Evolutionary conservation across 108 stramenopile genomes (phyloP).

Genomic region (Chaetoceros tenuissimus): DNA sequence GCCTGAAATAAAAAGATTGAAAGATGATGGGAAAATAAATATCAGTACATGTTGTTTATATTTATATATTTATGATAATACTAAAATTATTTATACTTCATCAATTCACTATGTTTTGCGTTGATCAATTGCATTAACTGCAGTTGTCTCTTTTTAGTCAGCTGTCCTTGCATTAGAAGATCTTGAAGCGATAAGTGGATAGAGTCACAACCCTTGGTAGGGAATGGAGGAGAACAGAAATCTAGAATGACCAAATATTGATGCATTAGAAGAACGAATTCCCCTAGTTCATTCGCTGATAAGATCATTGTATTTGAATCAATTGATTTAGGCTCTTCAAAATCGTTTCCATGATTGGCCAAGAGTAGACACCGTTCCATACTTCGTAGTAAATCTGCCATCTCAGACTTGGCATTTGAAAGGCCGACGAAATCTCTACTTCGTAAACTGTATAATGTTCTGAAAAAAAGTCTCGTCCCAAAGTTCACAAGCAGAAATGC

Average conservation of each 20-base stretch:
- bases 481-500: slow-evolving; percentile 48
- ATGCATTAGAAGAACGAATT: slow-evolving; percentile 56
- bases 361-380: slow-evolving; percentile 52
- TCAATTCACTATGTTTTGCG: background rate
- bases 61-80: too few relatives aligned
- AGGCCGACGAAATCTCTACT: slow-evolving; percentile 60
- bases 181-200: slow-evolving; percentile 56
- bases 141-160: slow-evolving; percentile 32
- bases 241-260: slow-evolving; percentile 62
- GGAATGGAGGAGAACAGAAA: slow-evolving; percentile 65
- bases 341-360: slow-evolving; percentile 23
- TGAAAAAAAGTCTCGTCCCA: slow-evolving; percentile 46
- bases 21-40: too few relatives aligned
- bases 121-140: slow-evolving; percentile 20
- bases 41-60: too few relatives aligned
- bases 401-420: slow-evolving; percentile 57
- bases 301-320: slow-evolving; percentile 13
- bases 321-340: background rate
- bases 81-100: background rate
- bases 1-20: too few relatives aligned
- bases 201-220: slow-evolving; percentile 46
- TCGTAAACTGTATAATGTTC: slow-evolving; percentile 53
- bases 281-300: slow-evolving; percentile 46
- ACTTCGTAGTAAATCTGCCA: slow-evolving; percentile 56
- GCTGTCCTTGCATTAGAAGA: slow-evolving; percentile 39